Evolutionary conservation across 495 filamentous ascomycete species (phyloP), one percentile per base, ranked within the genome.

Genomic region (Trichoderma gamsii): DNA sequence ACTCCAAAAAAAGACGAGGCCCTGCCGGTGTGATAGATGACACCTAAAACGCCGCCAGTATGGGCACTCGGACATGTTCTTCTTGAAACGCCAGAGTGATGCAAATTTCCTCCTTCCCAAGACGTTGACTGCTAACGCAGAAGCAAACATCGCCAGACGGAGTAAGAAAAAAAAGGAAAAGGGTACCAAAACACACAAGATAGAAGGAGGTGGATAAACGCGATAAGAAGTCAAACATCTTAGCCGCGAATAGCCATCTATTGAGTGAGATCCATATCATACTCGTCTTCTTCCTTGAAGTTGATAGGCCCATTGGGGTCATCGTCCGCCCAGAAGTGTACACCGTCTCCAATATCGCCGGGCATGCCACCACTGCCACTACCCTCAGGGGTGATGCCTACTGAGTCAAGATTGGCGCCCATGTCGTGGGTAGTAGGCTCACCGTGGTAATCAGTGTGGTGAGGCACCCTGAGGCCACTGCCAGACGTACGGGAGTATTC

Each of bases 221-320:
- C 25, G 27, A 59, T 9, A 25, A n/a, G 41, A 44, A 29, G 35
- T 25, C 4, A 7, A 38, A 0, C 35, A 38, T 38, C 35, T 38
- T 38, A 38, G 35, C 35, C 35, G 59, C 51, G 63, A 51, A 21
- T 21, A 70, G 44, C 15, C 52, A 44, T 59, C 72, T 72, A 79
- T 7, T 80, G 74, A 3, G 75, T 75, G 63, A 81, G 69, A 61
- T 96, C 92, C 92, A 95, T 95, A 66, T 83, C 83, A 70, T 90
- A 92, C 73, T 94, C 92, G 71, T 96, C 93, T 76, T 97, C 93
- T 73, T 96, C 93, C 76, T 96, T 97, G 80, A 97, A 93, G 73
- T 84, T 84, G 73, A 90, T 72, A 9, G 79, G 79, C 27, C 72
- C 79, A 29, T 81, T 87, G 32, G 82, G 86, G 23, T 90, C 85